Conservation (phyloP, 805 yeast species). For the Henningerozyma blattae region DNA sequence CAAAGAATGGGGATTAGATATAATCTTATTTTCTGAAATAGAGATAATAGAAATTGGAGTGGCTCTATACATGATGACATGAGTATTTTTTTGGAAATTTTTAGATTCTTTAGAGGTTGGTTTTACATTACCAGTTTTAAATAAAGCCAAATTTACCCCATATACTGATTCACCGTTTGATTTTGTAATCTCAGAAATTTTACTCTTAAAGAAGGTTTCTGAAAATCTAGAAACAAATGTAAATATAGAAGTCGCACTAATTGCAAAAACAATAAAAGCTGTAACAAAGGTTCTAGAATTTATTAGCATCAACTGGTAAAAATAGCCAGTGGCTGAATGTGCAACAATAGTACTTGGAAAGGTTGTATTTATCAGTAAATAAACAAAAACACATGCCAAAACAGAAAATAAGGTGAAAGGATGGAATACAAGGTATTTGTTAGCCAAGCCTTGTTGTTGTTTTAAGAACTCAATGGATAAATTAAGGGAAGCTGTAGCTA, state of each 20-base stretch:
- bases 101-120: not conserved
- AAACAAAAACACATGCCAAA: slow-evolving; percentile 9
- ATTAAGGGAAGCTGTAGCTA: slow-evolving; percentile 47
- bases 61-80: slow-evolving; percentile 49
- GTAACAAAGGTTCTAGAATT: slow-evolving; percentile 22
- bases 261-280: slow-evolving; percentile 28
- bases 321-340: slow-evolving; percentile 12
- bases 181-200: slow-evolving; percentile 27
- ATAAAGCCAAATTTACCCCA: slow-evolving; percentile 32
- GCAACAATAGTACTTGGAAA: slow-evolving; percentile 10
- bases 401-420: slow-evolving; percentile 27
- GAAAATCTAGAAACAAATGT: slow-evolving; percentile 31
- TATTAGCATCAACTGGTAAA: slow-evolving; percentile 14
- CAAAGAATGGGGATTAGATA: slow-evolving; percentile 30
- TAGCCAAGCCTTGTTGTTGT: slow-evolving; percentile 34
- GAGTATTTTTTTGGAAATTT: slow-evolving; percentile 30
- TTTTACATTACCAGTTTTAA: slow-evolving; percentile 1
- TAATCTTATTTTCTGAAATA: slow-evolving; percentile 30
- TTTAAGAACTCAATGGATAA: slow-evolving; percentile 50
- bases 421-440: slow-evolving; percentile 35
- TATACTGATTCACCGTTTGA: slow-evolving; percentile 29
- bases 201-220: slow-evolving; percentile 33
- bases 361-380: slow-evolving; percentile 10
- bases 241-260: slow-evolving; percentile 30
- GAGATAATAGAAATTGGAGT: slow-evolving; percentile 58